A percentile compares a stretch with the other conserved stretches of the same genome.
Evolutionary conservation across 768 basidiomycete genomes (phyloP).

Genomic region (Termitomyces titanicus): DNA sequence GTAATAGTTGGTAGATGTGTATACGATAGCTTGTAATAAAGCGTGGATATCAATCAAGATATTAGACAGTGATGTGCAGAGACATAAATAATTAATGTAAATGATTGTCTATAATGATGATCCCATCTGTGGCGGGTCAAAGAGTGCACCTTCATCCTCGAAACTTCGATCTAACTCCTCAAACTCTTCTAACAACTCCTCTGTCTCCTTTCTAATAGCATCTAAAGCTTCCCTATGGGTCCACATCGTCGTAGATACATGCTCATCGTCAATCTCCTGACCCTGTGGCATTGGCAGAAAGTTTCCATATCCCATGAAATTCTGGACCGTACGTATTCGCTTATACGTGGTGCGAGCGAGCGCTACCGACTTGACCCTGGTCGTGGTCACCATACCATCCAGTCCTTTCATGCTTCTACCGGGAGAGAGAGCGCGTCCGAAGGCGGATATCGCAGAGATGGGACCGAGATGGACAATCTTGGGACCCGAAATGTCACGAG

Average conservation of each 20-base stretch:
- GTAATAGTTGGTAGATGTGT: slow-evolving; percentile 7
- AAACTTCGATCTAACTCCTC: slow-evolving; percentile 28
- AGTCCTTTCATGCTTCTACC: slow-evolving; percentile 19
- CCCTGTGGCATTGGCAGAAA: slow-evolving; percentile 46
- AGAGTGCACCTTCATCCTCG: slow-evolving; percentile 27
- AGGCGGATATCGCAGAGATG: slow-evolving; percentile 32
- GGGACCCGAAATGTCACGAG: slow-evolving; percentile 34
- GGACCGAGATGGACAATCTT: slow-evolving; percentile 64
- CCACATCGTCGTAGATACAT: slow-evolving; percentile 44
- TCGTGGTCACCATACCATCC: slow-evolving; percentile 29
- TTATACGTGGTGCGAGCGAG: slow-evolving; percentile 58
- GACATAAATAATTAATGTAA: not conserved
- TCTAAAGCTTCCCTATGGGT: slow-evolving; percentile 49
- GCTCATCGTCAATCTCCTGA: slow-evolving; percentile 26
- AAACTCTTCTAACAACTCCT: slow-evolving; percentile 59
- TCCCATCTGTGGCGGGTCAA: slow-evolving; percentile 17
- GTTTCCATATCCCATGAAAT: slow-evolving; percentile 57
- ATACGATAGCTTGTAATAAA: not conserved
- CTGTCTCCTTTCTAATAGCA: slow-evolving; percentile 50
- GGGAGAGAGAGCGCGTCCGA: slow-evolving; percentile 29
- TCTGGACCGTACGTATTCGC: slow-evolving; percentile 60
- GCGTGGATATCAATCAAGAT: not conserved
- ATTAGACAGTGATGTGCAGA: not conserved
- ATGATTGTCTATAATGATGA: not conserved
- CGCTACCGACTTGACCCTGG: slow-evolving; percentile 44